phyloP scores from a whole-genome alignment of 441 rosid species.

The Manihot esculenta region DNA sequence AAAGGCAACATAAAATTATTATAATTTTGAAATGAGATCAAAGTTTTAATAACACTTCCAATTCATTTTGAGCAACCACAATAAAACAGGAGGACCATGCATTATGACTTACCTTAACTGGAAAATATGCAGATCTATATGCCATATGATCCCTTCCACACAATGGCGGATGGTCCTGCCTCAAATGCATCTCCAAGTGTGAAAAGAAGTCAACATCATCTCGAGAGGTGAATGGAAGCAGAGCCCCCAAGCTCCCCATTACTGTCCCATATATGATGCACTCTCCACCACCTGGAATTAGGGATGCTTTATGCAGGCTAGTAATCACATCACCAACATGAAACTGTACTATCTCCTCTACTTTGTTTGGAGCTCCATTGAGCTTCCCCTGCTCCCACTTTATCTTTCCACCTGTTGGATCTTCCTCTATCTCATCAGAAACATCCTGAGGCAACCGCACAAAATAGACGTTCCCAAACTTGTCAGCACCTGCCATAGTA shows the following conservation, averaged over 20 bases:
- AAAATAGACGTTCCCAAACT: constrained; percentile 90
- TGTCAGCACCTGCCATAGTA: constrained; percentile 96
- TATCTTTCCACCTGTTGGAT: constrained; percentile 94
- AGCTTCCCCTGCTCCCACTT: constrained; percentile 99
- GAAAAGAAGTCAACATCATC: constrained; percentile 98
- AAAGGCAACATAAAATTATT: neutral
- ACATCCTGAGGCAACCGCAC: constrained; percentile 88
- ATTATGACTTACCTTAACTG: constrained; percentile 65
- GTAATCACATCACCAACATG: constrained; percentile 87
- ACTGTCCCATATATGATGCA: constrained; percentile 86
- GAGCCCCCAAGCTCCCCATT: constrained; percentile 88
- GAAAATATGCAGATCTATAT: constrained; percentile 91
- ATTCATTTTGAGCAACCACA: neutral
- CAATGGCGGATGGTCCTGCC: constrained; percentile 91
- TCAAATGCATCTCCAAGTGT: constrained; percentile 95
- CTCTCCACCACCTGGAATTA: constrained; percentile 94
- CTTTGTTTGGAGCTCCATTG: constrained; percentile 94
- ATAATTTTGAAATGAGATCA: neutral
- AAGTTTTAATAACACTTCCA: neutral
- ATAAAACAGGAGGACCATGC: neutral
- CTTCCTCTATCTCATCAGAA: constrained; percentile 95
- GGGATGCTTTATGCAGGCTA: constrained; percentile 83
- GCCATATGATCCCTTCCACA: constrained; percentile 98
- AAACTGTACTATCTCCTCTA: constrained; percentile 94
- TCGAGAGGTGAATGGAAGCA: constrained; percentile 85